Conservation (phyloP, 805 yeast species). For the Lipomyces sp. region DNA sequence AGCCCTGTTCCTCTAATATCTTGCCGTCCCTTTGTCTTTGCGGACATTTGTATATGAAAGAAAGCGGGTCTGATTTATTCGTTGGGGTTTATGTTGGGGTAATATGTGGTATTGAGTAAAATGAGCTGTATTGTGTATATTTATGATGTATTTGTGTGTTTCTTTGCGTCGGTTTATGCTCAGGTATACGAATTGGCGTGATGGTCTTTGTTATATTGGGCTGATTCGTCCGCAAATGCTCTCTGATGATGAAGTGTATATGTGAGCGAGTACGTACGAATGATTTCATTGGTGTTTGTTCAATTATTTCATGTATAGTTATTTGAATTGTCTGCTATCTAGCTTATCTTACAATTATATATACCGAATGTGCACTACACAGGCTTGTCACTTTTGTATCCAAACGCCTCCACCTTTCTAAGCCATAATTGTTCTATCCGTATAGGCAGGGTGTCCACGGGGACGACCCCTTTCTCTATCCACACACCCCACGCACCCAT, state of each 20-base stretch:
- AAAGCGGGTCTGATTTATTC: neutral
- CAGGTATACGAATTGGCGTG: slow-evolving; percentile 2
- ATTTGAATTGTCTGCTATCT: neutral
- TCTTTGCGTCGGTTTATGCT: neutral
- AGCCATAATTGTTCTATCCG: slow-evolving; percentile 54
- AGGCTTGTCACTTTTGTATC: neutral
- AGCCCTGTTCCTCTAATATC: neutral
- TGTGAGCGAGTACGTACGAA: neutral
- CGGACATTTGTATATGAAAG: neutral
- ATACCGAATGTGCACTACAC: neutral
- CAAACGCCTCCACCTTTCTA: neutral
- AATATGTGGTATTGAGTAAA: neutral
- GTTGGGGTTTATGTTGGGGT: slow-evolving; percentile 4
- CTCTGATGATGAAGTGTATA: neutral
- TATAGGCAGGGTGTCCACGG: slow-evolving; percentile 57
- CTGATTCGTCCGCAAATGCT: neutral
- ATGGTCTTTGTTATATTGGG: neutral
- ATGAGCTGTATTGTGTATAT: neutral
- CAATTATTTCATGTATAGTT: neutral
- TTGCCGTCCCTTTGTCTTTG: neutral
- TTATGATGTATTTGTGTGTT: neutral
- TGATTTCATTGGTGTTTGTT: neutral
- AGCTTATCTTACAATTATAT: neutral
- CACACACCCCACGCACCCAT: slow-evolving; percentile 89
- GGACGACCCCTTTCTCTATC: slow-evolving; percentile 76